A percentile compares a stretch with the other conserved stretches of the same genome.
These are phyloP conservation scores for Tylopilus plumbeoviolaceoides DNA, from an alignment of 768 basidiomycete species.

Conservation along the genomic window DNA sequence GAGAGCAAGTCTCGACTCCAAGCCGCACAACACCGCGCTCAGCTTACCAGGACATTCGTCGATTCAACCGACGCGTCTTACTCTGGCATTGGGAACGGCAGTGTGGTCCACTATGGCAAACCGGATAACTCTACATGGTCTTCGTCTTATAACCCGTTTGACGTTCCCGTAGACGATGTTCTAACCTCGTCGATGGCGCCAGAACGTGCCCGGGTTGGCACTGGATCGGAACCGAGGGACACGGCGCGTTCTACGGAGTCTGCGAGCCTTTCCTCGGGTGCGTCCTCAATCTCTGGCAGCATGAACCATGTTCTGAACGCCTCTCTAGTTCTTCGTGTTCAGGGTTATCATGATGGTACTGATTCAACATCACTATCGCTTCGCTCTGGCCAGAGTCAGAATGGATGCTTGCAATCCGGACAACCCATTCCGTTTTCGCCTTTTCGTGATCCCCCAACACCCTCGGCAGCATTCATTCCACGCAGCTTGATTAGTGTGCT, in stretches of 20 bases:
- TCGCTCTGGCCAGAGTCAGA: slow-evolving; percentile 11
- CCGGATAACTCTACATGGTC: slow-evolving; percentile 20
- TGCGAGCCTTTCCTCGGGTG: slow-evolving; percentile 30
- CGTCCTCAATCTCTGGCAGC: slow-evolving; percentile 23
- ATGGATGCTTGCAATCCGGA: slow-evolving; percentile 14
- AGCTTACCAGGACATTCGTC: slow-evolving; percentile 38
- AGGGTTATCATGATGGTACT: slow-evolving; percentile 39
- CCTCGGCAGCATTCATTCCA: slow-evolving; percentile 52
- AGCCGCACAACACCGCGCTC: slow-evolving; percentile 55
- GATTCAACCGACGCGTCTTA: slow-evolving; percentile 14
- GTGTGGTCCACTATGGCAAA: slow-evolving; percentile 9
- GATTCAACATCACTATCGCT: slow-evolving; percentile 15
- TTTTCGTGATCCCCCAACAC: slow-evolving; percentile 41
- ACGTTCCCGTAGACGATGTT: slow-evolving; percentile 20
- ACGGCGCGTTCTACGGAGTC: slow-evolving; percentile 24
- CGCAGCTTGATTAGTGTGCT: slow-evolving; percentile 44
- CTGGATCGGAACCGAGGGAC: slow-evolving; percentile 14
- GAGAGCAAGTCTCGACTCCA: slow-evolving; percentile 59
- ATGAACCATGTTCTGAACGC: slow-evolving; percentile 9
- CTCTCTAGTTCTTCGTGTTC: slow-evolving; percentile 27
- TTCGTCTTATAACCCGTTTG: slow-evolving; percentile 32
- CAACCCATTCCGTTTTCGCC: slow-evolving; percentile 44
- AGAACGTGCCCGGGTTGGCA: slow-evolving; percentile 6
- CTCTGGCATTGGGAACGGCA: slow-evolving; percentile 3
- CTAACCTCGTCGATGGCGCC: slow-evolving; percentile 12